These are phyloP conservation scores for Sarocladium kiliense DNA, from an alignment of 2,329 filamentous ascomycete genomes.

Conservation along the genomic window DNA sequence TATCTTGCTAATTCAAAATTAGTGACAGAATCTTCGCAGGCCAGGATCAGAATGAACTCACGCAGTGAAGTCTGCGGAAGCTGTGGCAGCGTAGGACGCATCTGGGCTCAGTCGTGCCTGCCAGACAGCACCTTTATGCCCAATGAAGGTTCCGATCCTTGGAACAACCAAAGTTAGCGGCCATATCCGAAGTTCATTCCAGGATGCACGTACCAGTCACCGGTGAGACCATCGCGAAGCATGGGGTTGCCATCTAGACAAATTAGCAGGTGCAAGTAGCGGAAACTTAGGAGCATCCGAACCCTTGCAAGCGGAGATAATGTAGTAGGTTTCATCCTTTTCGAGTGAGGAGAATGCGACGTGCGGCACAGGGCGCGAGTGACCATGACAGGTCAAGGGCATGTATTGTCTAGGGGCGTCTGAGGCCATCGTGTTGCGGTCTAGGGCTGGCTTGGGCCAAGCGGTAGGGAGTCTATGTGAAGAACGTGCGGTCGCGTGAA, in stretches of 20 bases:
- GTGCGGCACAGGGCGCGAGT: conserved; percentile 88
- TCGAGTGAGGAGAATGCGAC: conserved; percentile 82
- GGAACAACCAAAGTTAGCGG: conserved; percentile 45
- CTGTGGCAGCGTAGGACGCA: conserved; percentile 82
- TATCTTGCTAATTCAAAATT: conserved; percentile 63
- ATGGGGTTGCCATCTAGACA: conserved; percentile 88
- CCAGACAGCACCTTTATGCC: conserved; percentile 98
- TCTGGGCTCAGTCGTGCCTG: conserved; percentile 87
- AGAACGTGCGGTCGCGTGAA: background rate
- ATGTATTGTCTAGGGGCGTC: conserved; percentile 58
- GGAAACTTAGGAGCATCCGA: conserved; percentile 16
- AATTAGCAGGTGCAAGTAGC: conserved; percentile 17
- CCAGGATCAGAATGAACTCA: conserved; percentile 37
- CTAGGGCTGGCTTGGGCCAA: conserved; percentile 4
- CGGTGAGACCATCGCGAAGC: conserved; percentile 92
- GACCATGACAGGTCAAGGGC: conserved; percentile 88
- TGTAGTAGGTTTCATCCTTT: conserved; percentile 79
- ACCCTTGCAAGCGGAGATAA: conserved; percentile 93
- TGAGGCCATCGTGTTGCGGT: conserved; percentile 25
- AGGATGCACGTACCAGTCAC: conserved; percentile 65
- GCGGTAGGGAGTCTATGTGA: background rate
- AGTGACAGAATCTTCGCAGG: conserved; percentile 22
- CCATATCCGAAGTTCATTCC: background rate
- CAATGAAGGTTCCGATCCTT: conserved; percentile 97
- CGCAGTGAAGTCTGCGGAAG: conserved; percentile 94